Evolutionary conservation across 768 basidiomycete genomes (phyloP), one percentile per base, ranked within the genome.

Genomic region (Tremella fuciformis): DNA sequence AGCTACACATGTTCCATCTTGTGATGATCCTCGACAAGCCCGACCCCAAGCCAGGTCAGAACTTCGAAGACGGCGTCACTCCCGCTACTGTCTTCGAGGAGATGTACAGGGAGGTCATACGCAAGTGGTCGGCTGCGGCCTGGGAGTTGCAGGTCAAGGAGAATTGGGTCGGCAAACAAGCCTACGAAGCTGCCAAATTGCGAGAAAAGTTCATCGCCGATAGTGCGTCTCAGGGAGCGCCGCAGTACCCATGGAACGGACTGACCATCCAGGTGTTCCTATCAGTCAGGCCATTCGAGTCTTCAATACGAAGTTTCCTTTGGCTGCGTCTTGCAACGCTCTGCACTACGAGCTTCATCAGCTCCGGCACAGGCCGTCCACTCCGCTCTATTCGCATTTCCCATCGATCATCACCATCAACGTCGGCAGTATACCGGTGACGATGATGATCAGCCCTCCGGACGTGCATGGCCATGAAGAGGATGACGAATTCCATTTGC

Each of bases 131-230:
- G 1, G 96, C 94, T 6, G 91, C 93, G 8, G 80, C 97, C 44
- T 93, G 87, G 66, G 88, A 91, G 71, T 87, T 96, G 71, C 94
- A 99, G 77, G 86, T 90, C 3, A 76, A 87, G 52, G 85, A 85
- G 29, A 87, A 88, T 70, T 97, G 88, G 76, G 88, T 99, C 1
- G 89, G 91, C 61, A 76, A 78, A 44, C 87, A 97, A 72, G 88
- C 88, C 29, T 88, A 88, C 55, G 75, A 78, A 13, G 80, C 97
- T 16, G 83, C 84, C 18, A 74, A 83, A 13, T 76, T 92, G 49
- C 86, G 87, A 64, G 91, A 94, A 47, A 81, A 82, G 3, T 86
- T 82, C 61, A 79, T 86, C 26, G 59, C 63, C n/a, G 73, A 76
- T 15, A 66, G 74, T 76, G 58, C 62, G 75, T 70, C 16, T 15